Conservation (phyloP, 1,284 basidiomycete genomes). For the Singerocomus inundabilis region DNA sequence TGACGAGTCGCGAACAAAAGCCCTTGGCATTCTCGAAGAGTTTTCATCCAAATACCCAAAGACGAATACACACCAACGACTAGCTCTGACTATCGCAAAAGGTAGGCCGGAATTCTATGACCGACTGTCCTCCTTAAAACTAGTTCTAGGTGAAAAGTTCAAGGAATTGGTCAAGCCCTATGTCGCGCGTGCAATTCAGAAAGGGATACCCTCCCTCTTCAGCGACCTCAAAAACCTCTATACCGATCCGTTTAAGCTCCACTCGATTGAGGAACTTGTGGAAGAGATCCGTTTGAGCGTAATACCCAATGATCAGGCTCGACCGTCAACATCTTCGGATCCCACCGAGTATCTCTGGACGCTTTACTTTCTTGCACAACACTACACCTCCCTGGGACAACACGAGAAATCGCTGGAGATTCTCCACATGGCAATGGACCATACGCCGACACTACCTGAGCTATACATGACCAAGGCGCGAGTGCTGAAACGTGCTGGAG, state of each 20-base stretch:
- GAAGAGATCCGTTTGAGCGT: conserved; percentile 50
- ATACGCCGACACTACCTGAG: conserved; percentile 95
- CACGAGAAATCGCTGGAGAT: conserved; percentile 63
- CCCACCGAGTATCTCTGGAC: conserved; percentile 94
- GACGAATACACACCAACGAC: conserved; percentile 70
- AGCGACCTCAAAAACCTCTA: conserved; percentile 92
- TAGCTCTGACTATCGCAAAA: conserved; percentile 66
- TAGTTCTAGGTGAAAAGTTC: conserved; percentile 59
- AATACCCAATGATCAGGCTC: conserved; percentile 24
- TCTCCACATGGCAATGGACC: conserved; percentile 67
- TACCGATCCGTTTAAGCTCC: conserved; percentile 59
- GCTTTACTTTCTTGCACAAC: conserved; percentile 93
- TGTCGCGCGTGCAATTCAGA: conserved; percentile 69
- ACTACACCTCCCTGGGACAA: conserved; percentile 70
- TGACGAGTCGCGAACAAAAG: conserved; percentile 51
- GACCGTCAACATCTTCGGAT: conserved; percentile 44
- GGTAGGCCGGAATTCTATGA: conserved; percentile 37
- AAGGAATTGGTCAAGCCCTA: conserved; percentile 67
- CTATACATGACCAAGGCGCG: conserved; percentile 84
- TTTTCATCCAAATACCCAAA: conserved; percentile 64
- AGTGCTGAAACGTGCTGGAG: conserved; percentile 86
- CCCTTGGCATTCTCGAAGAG: conserved; percentile 57
- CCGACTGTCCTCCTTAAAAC: conserved; percentile 1
- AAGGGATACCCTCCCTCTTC: conserved; percentile 94
- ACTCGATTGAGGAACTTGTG: conserved; percentile 70